phyloP scores from a whole-genome alignment of 78 protist species.

The Tieghemostelium lacteum region DNA sequence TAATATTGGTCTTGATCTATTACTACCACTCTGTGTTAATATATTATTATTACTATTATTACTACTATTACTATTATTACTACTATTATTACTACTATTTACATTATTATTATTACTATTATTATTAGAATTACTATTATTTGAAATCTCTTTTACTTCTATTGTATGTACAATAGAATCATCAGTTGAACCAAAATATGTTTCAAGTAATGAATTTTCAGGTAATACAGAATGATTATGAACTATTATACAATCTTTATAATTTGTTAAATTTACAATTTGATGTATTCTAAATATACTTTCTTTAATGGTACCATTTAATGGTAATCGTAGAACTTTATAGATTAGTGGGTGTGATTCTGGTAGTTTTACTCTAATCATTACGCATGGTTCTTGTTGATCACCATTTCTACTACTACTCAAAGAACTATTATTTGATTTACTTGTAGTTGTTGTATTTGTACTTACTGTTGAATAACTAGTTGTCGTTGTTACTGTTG shows the following conservation, averaged over 20 bases:
- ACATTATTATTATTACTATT: no score
- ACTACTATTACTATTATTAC: not conserved
- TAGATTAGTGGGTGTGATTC: conserved; percentile 54
- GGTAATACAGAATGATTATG: conserved; percentile 38
- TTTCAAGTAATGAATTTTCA: not conserved
- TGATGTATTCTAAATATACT: conserved; percentile 50
- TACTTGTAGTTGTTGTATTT: not conserved
- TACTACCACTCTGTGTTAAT: not conserved
- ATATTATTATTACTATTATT: no score
- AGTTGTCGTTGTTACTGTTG: not conserved
- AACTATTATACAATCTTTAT: conserved; percentile 17
- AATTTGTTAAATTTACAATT: conserved; percentile 15
- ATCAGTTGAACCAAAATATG: conserved; percentile 39
- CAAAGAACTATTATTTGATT: not conserved
- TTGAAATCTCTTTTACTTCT: conserved; percentile 23
- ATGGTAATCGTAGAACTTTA: conserved; percentile 38
- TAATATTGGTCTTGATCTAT: conserved; percentile 27
- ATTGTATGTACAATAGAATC: conserved; percentile 47
- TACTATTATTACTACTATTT: not conserved
- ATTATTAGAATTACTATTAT: not conserved
- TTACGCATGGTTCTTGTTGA: not conserved
- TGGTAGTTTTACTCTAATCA: conserved; percentile 59
- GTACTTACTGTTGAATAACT: not conserved
- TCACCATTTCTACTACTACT: not conserved
- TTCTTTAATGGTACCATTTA: conserved; percentile 21